Percentiles rank a stretch among this genome's conserved stretches.
These are phyloP conservation scores for Amanita subjunquillea DNA, from an alignment of 768 basidiomycete genomes.

Conservation along the genomic window DNA sequence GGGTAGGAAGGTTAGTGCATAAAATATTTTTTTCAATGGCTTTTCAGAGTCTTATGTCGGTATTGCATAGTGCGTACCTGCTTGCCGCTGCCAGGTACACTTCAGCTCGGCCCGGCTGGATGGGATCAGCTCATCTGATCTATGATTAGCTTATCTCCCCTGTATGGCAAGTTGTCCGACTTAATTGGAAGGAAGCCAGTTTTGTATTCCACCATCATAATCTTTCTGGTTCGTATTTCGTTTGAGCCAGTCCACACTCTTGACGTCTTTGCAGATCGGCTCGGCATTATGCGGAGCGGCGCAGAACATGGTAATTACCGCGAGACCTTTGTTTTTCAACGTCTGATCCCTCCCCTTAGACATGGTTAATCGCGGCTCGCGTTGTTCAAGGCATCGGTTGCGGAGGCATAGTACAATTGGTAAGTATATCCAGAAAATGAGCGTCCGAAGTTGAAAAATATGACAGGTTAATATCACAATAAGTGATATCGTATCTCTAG, in stretches of 20 bases:
- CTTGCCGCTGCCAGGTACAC: constrained; percentile 46
- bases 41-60: constrained; percentile 5
- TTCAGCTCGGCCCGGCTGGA: not conserved
- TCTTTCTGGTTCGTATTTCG: constrained; percentile 46
- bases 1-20: constrained; percentile 48
- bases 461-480: constrained; percentile 58
- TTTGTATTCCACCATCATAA: constrained; percentile 50
- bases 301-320: constrained; percentile 43
- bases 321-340: not conserved
- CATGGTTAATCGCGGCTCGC: constrained; percentile 66
- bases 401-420: constrained; percentile 69
- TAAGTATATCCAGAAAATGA: constrained; percentile 12
- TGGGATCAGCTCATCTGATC: not conserved
- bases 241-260: not conserved
- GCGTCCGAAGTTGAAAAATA: not conserved
- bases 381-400: constrained; percentile 82
- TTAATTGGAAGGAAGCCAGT: constrained; percentile 51
- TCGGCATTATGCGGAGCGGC: constrained; percentile 79
- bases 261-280: constrained; percentile 38
- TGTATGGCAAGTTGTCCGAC: constrained; percentile 75
- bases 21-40: constrained; percentile 6
- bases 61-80: constrained; percentile 53
- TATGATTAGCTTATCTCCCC: constrained; percentile 40
- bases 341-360: constrained; percentile 15
- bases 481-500: constrained; percentile 73